phyloP scores from a whole-genome alignment of 1,284 basidiomycete genomes.

The Sporisorium reilianum region DNA sequence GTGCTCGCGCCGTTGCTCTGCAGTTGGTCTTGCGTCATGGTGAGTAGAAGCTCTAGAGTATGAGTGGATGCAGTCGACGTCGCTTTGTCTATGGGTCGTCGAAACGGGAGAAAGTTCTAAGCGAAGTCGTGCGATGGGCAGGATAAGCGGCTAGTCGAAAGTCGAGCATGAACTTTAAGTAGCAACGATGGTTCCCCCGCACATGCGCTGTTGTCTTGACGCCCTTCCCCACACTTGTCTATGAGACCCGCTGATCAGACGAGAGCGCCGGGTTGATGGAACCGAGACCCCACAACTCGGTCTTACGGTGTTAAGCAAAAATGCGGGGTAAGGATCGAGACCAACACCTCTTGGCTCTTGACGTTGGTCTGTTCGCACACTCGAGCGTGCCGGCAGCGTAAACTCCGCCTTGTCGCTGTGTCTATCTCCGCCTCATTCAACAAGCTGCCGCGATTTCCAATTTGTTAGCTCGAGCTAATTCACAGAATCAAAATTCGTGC shows the following conservation, averaged over 20 bases:
- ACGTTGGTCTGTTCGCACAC: slow-evolving; percentile 7
- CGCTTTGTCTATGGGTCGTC: background rate
- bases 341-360: slow-evolving; percentile 11
- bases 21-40: slow-evolving; percentile 11
- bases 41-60: background rate
- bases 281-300: background rate
- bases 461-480: background rate
- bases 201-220: too few species aligned
- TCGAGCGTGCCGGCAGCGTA: too few species aligned
- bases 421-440: slow-evolving; percentile 12
- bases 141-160: background rate
- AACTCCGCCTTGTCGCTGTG: too few species aligned
- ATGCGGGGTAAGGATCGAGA: slow-evolving; percentile 7
- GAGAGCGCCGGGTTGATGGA: too few species aligned
- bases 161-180: background rate
- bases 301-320: slow-evolving; percentile 2
- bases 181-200: too few species aligned
- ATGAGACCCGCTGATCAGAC: too few species aligned
- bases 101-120: background rate
- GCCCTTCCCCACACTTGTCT: background rate
- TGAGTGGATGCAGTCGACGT: slow-evolving; percentile 1
- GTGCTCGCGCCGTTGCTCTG: background rate
- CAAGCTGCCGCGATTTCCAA: too few species aligned
- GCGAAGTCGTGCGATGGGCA: background rate
- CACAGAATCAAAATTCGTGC: too few species aligned